phyloP scores from a whole-genome alignment of 2,329 filamentous ascomycete genomes.

The Colletotrichum falcatum region DNA sequence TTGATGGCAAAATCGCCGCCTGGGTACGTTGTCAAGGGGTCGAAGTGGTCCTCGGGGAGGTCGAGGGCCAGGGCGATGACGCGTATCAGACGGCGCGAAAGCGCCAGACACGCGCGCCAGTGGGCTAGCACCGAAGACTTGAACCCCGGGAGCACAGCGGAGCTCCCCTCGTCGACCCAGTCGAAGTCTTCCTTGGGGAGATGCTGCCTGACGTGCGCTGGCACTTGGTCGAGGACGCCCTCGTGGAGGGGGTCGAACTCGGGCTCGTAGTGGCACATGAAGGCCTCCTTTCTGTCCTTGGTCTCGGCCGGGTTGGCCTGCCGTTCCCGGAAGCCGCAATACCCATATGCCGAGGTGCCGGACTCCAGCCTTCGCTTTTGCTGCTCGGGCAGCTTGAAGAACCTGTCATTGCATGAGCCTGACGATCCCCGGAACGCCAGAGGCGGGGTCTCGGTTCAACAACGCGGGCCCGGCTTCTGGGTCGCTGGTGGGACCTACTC shows the following conservation, averaged over 20 bases:
- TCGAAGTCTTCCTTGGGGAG: constrained; percentile 39
- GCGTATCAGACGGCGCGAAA: constrained; percentile 43
- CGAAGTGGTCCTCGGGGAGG: constrained; percentile 42
- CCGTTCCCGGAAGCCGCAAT: constrained; percentile 33
- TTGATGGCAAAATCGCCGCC: constrained; percentile 45
- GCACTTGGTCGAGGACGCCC: constrained; percentile 21
- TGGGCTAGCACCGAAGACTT: constrained; percentile 58
- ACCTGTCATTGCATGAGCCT: constrained; percentile 43
- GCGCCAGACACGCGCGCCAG: constrained; percentile 49
- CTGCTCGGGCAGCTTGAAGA: constrained; percentile 48
- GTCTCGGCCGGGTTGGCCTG: constrained; percentile 45
- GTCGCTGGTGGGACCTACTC: constrained; percentile 48
- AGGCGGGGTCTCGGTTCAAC: constrained; percentile 11
- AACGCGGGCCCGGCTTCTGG: constrained; percentile 41
- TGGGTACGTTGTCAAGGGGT: constrained; percentile 39
- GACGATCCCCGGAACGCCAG: not conserved
- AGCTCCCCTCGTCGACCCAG: constrained; percentile 44
- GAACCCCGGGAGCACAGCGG: constrained; percentile 51
- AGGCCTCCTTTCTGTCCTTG: constrained; percentile 47
- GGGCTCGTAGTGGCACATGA: constrained; percentile 54
- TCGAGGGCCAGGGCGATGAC: constrained; percentile 44
- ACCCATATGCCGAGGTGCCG: constrained; percentile 43
- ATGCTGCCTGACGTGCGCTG: constrained; percentile 33
- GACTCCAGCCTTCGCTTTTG: constrained; percentile 46
- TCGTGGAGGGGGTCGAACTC: constrained; percentile 52